Conservation (phyloP, 140 eudicot genomes). For the Erigeron philadelphicus region DNA sequence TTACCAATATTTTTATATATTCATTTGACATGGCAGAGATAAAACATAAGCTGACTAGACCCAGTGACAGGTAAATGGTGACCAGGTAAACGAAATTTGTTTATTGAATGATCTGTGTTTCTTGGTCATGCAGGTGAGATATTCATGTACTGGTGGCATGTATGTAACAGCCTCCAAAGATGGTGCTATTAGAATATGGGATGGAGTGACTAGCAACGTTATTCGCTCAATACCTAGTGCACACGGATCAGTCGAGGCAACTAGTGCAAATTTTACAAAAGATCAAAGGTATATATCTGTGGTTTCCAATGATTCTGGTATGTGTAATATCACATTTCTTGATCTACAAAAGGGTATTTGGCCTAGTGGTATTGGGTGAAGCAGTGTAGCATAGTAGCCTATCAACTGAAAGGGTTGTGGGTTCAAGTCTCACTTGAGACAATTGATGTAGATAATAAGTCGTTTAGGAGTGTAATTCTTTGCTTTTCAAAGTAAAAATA, state of each 20-base stretch:
- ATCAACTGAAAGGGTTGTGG: no score
- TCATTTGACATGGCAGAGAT: neutral
- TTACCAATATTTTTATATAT: neutral
- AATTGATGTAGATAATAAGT: no score
- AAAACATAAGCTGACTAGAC: neutral
- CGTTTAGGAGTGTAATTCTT: no score
- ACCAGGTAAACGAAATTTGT: neutral
- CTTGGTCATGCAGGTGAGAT: conserved; percentile 56
- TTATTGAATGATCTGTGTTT: neutral
- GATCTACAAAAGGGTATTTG: no score
- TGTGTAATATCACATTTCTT: no score
- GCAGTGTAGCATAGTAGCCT: no score
- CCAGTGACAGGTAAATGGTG: neutral
- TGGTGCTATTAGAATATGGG: conserved; percentile 79
- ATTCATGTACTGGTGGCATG: conserved; percentile 89
- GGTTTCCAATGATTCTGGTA: no score
- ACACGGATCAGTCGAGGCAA: conserved; percentile 74
- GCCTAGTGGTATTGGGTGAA: no score
- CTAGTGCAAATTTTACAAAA: conserved; percentile 71
- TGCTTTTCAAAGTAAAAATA: no score
- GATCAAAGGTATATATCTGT: conserved; percentile 54
- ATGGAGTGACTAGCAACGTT: conserved; percentile 71
- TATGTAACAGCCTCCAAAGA: conserved; percentile 90
- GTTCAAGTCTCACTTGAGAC: no score
- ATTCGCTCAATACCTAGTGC: conserved; percentile 68